phyloP scores from a whole-genome alignment of 140 eudicot genomes.

The Anethum foeniculum region DNA sequence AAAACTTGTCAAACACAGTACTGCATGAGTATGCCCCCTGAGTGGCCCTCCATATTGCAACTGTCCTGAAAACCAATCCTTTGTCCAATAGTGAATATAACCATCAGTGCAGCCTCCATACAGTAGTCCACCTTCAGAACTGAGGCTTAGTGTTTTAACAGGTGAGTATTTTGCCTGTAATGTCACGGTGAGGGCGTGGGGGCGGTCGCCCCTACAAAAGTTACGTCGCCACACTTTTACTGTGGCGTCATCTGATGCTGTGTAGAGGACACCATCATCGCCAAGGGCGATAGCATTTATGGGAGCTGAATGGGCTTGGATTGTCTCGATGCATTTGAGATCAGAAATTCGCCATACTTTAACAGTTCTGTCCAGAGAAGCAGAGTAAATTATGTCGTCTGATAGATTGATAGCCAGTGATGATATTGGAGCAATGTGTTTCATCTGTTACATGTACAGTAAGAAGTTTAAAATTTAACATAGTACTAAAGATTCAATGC shows the following conservation, averaged over 20 bases:
- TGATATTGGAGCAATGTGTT: slow-evolving; percentile 42
- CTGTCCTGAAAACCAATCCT: slow-evolving; percentile 46
- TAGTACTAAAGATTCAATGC: not conserved
- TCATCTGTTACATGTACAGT: slow-evolving; percentile 24
- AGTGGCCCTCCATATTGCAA: slow-evolving; percentile 38
- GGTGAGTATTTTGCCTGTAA: slow-evolving; percentile 43
- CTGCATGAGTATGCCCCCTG: slow-evolving; percentile 47
- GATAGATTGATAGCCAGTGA: slow-evolving; percentile 39
- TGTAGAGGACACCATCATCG: slow-evolving; percentile 46
- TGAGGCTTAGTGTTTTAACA: slow-evolving; percentile 33
- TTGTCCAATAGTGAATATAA: slow-evolving; percentile 39
- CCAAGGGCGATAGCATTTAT: slow-evolving; percentile 35
- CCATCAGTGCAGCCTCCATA: slow-evolving; percentile 51
- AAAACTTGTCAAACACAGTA: slow-evolving; percentile 36
- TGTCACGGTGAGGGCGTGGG: slow-evolving; percentile 42
- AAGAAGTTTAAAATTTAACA: not conserved
- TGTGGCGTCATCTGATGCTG: slow-evolving; percentile 52
- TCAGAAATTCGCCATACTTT: slow-evolving; percentile 51
- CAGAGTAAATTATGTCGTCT: slow-evolving; percentile 42
- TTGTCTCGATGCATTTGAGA: slow-evolving; percentile 44
- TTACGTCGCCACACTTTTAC: slow-evolving; percentile 49
- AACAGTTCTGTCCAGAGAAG: slow-evolving; percentile 39
- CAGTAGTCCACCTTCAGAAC: slow-evolving; percentile 31
- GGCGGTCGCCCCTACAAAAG: slow-evolving; percentile 26
- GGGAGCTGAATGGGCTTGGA: slow-evolving; percentile 44